Evolutionary conservation across 2,329 filamentous ascomycete genomes (phyloP), one percentile per base, ranked within the genome.

Genomic region (Ceratocystis alfenasii): DNA sequence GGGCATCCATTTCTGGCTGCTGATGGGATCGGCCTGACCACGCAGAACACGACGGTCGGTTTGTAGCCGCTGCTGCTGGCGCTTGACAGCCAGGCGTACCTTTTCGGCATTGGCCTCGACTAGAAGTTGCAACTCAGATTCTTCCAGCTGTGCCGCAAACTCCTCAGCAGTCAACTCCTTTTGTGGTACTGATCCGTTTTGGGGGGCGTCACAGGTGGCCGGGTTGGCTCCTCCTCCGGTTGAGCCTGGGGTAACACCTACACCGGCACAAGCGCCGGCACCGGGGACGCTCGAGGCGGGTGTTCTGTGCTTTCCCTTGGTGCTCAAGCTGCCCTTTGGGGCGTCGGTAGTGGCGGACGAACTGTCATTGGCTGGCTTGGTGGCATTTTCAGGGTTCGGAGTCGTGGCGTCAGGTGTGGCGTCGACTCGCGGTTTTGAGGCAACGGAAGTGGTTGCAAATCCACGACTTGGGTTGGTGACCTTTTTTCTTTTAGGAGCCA

Each of bases 371-470:
- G 70, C 61, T n/a, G 45, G 44, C 33, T 63, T 63, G 28, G 22
- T 33, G 28, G 63, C 17, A 41, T 41, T 30, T 45, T 67, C 53
- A 64, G 55, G 55, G 28, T 67, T 63, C 25, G 69, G 62, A n/a
- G 64, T 66, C 62, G 72, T 72, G 55, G 61, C 69, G 46, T 76
- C 75, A 64, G 72, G 68, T 68, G 80, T 78, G 62, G 74, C 70
- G 68, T 93, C 90, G 59, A 83, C 79, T 73, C 89, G 82, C 7
- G 85, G 81, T 71, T 92, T 95, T 28, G 90, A 95, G 55, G 91
- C 90, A 68, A 95, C 83, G 1, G 93, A 97, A 12, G 90, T 95
- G 4, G 94, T 99, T 69, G 93, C 90, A 77, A 96, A 95, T 20
- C 92, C 94, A 75, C 94, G 83, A 48, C 91, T 90, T 68, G 92